Base-by-base conservation (phyloP, 192 early-diverging fungal genomes). In the Diversispora eburnea region DNA sequence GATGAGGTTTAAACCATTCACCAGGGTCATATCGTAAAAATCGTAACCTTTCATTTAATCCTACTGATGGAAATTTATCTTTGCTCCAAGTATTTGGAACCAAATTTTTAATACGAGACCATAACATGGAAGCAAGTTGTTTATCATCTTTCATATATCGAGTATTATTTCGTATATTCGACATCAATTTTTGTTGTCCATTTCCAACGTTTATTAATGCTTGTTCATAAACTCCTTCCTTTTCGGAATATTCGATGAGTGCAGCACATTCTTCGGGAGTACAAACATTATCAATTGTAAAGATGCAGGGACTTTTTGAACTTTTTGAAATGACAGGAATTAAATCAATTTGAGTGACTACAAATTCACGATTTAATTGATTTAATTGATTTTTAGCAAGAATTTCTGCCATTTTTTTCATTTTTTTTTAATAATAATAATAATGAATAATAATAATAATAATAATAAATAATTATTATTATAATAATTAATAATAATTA, bases 41-140 rank as follows among this genome's bases (percentile, higher is more conserved):
- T 6, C 82, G 56, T 9, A 83, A 72, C 0, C 82, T 77, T 67
- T 83, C 82, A 43, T 83, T 83, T 70, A 83, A 65, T 12, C 79
- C 77, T 12, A 76, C 42, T 12, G 75, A 58, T 1, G 79, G 74
- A 39, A 61, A 61, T 67, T 41, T 13, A 17, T 77, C 22, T 0
- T 58, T 45, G 39, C 74, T 6, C 45, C 66, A 83, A 0, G 47
- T 48, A 1, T 46, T 33, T 0, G 79, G 82, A 13, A 83, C 41
- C 41, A 76, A 70, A n/a, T 49, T 61, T 61, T 63, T 19, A 13
- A 83, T 70, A 3, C 79, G 73, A 15, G 22, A 47, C 75, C 77
- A 83, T 0, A 83, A 8, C 17, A 73, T 42, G 2, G 63, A 67
- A 0, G 77, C 46, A 45, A 81, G 42, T 5, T 19, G 19, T 8